phyloP scores from a whole-genome alignment of 495 filamentous ascomycete species.

The Collariella sp. region DNA sequence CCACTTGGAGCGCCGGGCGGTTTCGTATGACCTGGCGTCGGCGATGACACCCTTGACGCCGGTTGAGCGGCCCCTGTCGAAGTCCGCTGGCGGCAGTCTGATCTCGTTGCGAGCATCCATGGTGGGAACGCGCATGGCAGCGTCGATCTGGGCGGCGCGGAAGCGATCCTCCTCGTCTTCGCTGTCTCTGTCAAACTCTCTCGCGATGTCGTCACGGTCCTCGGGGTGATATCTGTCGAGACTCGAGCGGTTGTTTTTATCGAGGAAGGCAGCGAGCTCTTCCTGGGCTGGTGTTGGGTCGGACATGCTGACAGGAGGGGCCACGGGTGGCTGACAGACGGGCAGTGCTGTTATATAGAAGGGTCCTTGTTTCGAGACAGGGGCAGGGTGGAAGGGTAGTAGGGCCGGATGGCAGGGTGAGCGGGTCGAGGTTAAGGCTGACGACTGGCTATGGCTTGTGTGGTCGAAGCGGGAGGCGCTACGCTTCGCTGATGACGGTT shows the following conservation, averaged over 20 bases:
- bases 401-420: slow-evolving; percentile 21
- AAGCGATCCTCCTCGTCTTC: slow-evolving; percentile 49
- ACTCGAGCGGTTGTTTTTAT: slow-evolving; percentile 42
- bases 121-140: slow-evolving; percentile 49
- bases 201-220: slow-evolving; percentile 43
- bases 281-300: slow-evolving; percentile 60
- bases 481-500: not conserved
- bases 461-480: not conserved
- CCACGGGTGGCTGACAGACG: slow-evolving; percentile 4
- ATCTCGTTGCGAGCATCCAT: slow-evolving; percentile 44
- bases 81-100: slow-evolving; percentile 51
- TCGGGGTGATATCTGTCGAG: slow-evolving; percentile 42
- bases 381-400: slow-evolving; percentile 5
- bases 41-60: slow-evolving; percentile 98
- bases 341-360: slow-evolving; percentile 11
- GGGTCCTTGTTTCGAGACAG: slow-evolving; percentile 14
- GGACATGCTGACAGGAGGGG: slow-evolving; percentile 42
- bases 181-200: slow-evolving; percentile 41
- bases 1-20: slow-evolving; percentile 61
- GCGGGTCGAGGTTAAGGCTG: too few relatives aligned
- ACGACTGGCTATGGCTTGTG: too few relatives aligned
- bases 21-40: slow-evolving; percentile 84
- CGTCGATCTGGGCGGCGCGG: slow-evolving; percentile 50
- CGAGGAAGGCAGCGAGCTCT: slow-evolving; percentile 71
- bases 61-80: slow-evolving; percentile 66